Evolutionary conservation across 164 flowering plant species (phyloP).

Genomic region (Brasenia schreberi): DNA sequence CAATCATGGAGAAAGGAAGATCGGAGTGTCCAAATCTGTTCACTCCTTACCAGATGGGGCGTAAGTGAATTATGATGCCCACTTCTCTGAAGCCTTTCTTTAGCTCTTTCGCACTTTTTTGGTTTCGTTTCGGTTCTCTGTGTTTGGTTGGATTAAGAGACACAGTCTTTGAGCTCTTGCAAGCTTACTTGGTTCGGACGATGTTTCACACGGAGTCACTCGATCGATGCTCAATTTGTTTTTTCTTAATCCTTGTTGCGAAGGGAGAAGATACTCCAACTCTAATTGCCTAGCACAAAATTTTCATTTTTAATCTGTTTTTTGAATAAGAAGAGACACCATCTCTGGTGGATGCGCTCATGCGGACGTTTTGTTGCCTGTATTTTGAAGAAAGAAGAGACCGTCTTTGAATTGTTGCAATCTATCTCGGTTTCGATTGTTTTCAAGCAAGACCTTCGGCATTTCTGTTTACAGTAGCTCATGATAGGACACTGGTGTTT

Average conservation of each 20-base stretch:
- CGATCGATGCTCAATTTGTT: too few species aligned
- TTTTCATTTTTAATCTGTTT: too few species aligned
- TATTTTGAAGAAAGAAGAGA: not conserved
- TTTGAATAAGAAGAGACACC: too few species aligned
- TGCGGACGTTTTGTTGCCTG: too few species aligned
- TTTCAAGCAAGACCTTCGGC: not conserved
- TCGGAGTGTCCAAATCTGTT: slow-evolving; percentile 25
- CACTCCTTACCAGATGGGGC: slow-evolving; percentile 69
- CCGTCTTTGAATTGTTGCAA: not conserved
- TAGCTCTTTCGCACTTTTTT: too few species aligned
- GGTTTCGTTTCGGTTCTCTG: not conserved
- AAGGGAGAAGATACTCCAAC: too few species aligned
- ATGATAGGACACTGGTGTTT: not conserved
- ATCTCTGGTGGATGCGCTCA: too few species aligned
- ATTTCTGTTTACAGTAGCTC: not conserved
- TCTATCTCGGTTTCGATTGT: not conserved
- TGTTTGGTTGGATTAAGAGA: not conserved
- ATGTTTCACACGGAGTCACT: too few species aligned
- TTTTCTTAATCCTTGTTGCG: too few species aligned
- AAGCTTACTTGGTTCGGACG: not conserved
- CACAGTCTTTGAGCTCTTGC: not conserved
- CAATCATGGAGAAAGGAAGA: slow-evolving; percentile 1
- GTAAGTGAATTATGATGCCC: slow-evolving; percentile 28
- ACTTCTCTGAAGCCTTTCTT: not conserved
- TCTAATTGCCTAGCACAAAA: too few species aligned